These are phyloP conservation scores for Tricholoma terreum DNA, from an alignment of 768 basidiomycete genomes.

Conservation along the genomic window DNA sequence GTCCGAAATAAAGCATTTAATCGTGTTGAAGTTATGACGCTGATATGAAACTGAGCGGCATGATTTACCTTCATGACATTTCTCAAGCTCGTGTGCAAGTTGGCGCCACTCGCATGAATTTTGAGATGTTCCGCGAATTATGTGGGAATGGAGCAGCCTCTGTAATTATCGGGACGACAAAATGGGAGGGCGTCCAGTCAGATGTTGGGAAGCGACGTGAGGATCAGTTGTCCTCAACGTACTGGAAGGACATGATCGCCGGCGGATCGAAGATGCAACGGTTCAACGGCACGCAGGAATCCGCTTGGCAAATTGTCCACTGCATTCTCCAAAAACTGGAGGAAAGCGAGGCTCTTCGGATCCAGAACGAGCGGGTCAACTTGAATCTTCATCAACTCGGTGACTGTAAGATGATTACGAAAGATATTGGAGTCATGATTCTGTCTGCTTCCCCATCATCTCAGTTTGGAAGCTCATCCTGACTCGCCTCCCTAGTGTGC, in stretches of 20 bases:
- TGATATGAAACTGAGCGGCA: conserved; percentile 26
- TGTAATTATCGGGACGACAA: background rate
- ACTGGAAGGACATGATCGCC: background rate
- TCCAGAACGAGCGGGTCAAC: background rate
- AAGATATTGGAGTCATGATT: background rate
- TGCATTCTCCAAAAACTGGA: background rate
- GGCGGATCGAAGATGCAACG: background rate
- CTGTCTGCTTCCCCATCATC: background rate
- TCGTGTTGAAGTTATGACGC: conserved; percentile 7
- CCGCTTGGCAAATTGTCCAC: background rate
- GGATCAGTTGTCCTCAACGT: background rate
- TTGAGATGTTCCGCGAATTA: conserved; percentile 40
- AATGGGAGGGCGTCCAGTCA: background rate
- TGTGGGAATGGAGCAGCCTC: conserved; percentile 23
- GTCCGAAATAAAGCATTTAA: background rate
- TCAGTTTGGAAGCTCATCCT: background rate
- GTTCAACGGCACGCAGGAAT: background rate
- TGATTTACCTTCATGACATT: conserved; percentile 38
- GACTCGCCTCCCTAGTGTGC: background rate
- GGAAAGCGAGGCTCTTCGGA: background rate
- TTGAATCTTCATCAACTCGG: conserved; percentile 10
- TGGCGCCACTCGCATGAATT: conserved; percentile 35
- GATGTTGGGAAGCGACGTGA: background rate
- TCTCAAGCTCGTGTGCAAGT: conserved; percentile 31
- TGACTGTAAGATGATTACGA: background rate